These are phyloP conservation scores for Erucastrum elatum DNA, from an alignment of 345 rosid species.

Conservation along the genomic window DNA sequence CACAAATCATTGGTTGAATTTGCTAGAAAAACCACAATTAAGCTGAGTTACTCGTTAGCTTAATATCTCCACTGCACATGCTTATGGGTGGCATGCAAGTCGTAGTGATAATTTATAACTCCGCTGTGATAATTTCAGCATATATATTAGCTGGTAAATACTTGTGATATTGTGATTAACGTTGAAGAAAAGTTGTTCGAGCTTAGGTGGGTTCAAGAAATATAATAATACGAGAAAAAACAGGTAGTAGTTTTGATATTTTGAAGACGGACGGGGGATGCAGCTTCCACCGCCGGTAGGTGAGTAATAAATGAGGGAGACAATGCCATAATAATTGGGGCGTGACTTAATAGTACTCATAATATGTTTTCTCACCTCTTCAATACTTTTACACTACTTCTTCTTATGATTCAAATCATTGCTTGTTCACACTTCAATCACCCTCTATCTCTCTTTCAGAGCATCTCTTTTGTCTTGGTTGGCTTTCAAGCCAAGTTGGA, in stretches of 20 bases:
- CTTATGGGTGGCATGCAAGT: background rate
- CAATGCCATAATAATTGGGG: constrained; percentile 25
- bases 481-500: constrained; percentile 33
- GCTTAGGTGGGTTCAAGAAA: background rate
- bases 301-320: constrained; percentile 35
- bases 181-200: background rate
- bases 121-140: background rate
- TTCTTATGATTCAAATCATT: constrained; percentile 25
- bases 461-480: constrained; percentile 21
- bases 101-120: background rate
- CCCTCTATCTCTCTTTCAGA: background rate
- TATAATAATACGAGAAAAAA: background rate
- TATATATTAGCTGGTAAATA: background rate
- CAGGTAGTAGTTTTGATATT: constrained; percentile 25
- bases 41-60: background rate
- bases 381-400: background rate
- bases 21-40: background rate
- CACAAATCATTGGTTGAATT: background rate
- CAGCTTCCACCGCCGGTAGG: constrained; percentile 35
- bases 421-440: constrained; percentile 20
- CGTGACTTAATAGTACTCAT: constrained; percentile 29
- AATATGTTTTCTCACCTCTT: background rate
- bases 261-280: constrained; percentile 18
- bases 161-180: background rate
- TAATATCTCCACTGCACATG: background rate